phyloP scores from a whole-genome alignment of 371 early-diverging fungal genomes.

The Zychaea mexicana region DNA sequence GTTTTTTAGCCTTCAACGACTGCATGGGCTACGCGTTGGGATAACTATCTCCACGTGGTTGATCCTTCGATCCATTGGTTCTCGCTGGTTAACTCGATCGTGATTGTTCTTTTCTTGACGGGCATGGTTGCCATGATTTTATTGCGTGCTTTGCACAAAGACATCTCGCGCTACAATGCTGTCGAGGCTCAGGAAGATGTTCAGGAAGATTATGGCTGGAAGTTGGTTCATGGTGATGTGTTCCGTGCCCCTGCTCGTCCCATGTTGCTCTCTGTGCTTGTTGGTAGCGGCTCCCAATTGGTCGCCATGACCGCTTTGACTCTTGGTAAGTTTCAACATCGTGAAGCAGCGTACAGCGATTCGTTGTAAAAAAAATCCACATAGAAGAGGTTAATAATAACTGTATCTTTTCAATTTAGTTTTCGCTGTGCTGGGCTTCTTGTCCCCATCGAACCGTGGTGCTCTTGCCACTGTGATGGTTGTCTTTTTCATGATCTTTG shows the following conservation, averaged over 20 bases:
- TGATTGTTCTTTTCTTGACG: conserved; percentile 86
- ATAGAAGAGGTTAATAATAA: neutral
- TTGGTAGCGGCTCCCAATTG: conserved; percentile 89
- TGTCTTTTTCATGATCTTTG: conserved; percentile 85
- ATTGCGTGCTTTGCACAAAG: conserved; percentile 81
- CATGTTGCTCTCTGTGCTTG: conserved; percentile 78
- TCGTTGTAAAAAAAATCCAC: too few relatives aligned
- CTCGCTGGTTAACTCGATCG: conserved; percentile 85
- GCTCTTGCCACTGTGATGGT: conserved; percentile 87
- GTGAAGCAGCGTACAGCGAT: neutral
- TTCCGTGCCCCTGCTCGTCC: conserved; percentile 80
- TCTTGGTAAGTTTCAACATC: conserved; percentile 23
- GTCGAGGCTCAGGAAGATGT: conserved; percentile 77
- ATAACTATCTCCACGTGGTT: conserved; percentile 76
- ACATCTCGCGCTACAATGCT: conserved; percentile 77
- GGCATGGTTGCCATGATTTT: conserved; percentile 85
- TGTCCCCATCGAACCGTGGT: conserved; percentile 92
- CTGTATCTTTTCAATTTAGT: conserved; percentile 28
- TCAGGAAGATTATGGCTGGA: conserved; percentile 89
- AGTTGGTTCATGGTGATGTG: conserved; percentile 88
- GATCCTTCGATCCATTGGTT: conserved; percentile 80
- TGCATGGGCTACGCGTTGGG: conserved; percentile 94
- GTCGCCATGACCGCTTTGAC: conserved; percentile 80
- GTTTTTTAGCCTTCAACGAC: conserved; percentile 49
- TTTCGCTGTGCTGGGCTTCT: conserved; percentile 92